Percentiles rank a stretch among this genome's conserved stretches.
These are phyloP conservation scores for Tetracentron sinense DNA, from an alignment of 164 flowering plant genomes.

Conservation along the genomic window DNA sequence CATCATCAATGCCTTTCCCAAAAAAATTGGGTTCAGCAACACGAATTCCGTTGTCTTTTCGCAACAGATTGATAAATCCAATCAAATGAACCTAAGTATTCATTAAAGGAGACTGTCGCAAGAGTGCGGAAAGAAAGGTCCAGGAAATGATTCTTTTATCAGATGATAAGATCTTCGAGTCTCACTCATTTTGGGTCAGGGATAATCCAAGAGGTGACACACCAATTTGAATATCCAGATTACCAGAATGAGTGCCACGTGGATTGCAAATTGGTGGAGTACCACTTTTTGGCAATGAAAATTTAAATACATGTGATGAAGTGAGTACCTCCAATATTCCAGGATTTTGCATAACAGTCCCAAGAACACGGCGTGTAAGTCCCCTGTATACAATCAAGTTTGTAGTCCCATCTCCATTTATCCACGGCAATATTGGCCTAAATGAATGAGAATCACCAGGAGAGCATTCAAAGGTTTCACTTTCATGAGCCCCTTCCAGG, in stretches of 20 bases:
- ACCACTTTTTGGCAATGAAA: not conserved
- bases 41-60: no score
- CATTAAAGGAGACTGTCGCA: no score
- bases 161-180: not conserved
- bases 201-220: not conserved
- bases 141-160: no score
- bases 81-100: no score
- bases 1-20: no score
- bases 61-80: no score
- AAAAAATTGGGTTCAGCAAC: no score
- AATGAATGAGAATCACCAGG: slow-evolving; percentile 24
- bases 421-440: slow-evolving; percentile 84
- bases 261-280: not conserved
- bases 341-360: slow-evolving; percentile 88
- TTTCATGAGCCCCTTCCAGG: slow-evolving; percentile 9
- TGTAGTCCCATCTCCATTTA: slow-evolving; percentile 85
- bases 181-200: not conserved
- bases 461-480: slow-evolving; percentile 14
- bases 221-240: not conserved
- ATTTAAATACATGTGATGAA: not conserved
- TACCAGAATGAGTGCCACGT: not conserved
- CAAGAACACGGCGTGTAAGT: slow-evolving; percentile 73
- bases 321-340: slow-evolving; percentile 81
- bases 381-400: slow-evolving; percentile 62
- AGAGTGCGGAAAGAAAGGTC: no score